Evolutionary conservation across 208 protist genomes (phyloP).

Genomic region (Acanthamoeba divionensis): DNA sequence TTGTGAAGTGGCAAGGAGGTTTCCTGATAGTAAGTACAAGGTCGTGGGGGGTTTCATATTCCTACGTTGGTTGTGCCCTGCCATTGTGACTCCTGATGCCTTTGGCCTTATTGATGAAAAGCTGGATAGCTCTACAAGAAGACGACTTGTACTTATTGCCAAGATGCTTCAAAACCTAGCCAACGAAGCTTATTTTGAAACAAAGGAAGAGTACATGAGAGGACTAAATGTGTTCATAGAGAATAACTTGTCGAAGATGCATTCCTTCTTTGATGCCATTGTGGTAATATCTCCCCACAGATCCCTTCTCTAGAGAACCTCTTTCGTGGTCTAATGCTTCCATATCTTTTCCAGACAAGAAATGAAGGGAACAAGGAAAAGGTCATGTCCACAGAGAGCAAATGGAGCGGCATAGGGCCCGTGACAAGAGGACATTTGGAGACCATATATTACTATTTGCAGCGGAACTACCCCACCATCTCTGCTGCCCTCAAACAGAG

Average conservation of each 20-base stretch:
- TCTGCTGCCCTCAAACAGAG: background rate
- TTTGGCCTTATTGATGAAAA: slow-evolving; percentile 41
- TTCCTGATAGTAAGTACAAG: slow-evolving; percentile 68
- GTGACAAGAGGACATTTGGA: slow-evolving; percentile 28
- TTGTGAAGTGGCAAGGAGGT: slow-evolving; percentile 24
- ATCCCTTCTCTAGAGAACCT: background rate
- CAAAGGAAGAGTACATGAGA: slow-evolving; percentile 75
- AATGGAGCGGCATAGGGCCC: background rate
- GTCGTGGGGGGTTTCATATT: slow-evolving; percentile 75
- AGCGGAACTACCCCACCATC: slow-evolving; percentile 15
- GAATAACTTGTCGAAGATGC: slow-evolving; percentile 52
- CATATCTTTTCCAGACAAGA: background rate
- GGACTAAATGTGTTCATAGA: slow-evolving; percentile 64
- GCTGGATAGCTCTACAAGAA: slow-evolving; percentile 3
- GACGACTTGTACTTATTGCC: slow-evolving; percentile 62
- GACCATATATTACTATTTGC: slow-evolving; percentile 22
- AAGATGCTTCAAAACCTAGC: slow-evolving; percentile 74
- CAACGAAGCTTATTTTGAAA: slow-evolving; percentile 63
- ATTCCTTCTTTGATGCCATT: slow-evolving; percentile 66
- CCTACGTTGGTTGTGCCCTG: slow-evolving; percentile 55
- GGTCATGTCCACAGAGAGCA: background rate
- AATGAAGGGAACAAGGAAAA: background rate
- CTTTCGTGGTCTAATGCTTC: background rate
- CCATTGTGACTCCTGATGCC: slow-evolving; percentile 26
- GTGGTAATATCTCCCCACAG: slow-evolving; percentile 40